Conservation (phyloP, 352 stramenopile species). For the Globisporangium mamillatum region DNA sequence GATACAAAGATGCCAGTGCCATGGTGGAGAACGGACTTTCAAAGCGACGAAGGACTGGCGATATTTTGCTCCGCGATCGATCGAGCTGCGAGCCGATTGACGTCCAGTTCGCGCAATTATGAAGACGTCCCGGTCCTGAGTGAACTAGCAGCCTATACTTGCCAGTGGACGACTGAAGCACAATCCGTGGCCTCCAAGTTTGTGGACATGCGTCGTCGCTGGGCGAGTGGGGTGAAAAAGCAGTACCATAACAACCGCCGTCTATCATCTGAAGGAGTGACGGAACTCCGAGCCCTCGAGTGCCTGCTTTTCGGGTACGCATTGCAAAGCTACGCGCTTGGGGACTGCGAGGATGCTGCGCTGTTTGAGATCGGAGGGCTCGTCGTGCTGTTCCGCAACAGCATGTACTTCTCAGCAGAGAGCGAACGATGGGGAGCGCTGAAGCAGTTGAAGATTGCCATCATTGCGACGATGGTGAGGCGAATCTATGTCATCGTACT, state of each 20-base stretch:
- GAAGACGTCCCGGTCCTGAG: slow-evolving; percentile 7
- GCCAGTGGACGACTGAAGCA: background rate
- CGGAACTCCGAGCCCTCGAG: slow-evolving; percentile 31
- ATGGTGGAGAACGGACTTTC: slow-evolving; percentile 45
- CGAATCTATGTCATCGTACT: slow-evolving; percentile 9
- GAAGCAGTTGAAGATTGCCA: background rate
- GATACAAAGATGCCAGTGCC: slow-evolving; percentile 22
- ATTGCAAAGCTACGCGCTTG: slow-evolving; percentile 29
- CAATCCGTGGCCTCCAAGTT: background rate
- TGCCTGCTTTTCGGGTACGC: slow-evolving; percentile 46
- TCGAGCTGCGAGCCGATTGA: background rate
- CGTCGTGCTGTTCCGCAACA: slow-evolving; percentile 43
- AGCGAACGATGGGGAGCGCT: background rate
- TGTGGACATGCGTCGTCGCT: background rate
- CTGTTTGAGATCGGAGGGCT: slow-evolving; percentile 39
- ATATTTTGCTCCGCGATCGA: slow-evolving; percentile 21
- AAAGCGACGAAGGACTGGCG: background rate
- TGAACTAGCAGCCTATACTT: slow-evolving; percentile 1
- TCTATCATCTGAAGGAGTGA: slow-evolving; percentile 7
- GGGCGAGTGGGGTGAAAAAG: background rate
- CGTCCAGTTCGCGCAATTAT: background rate
- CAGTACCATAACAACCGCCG: slow-evolving; percentile 1
- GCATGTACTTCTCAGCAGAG: slow-evolving; percentile 2
- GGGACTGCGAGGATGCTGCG: background rate
- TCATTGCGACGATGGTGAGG: slow-evolving; percentile 34